phyloP scores from a whole-genome alignment of 306 rosid genomes.

The Vigna unguiculata region DNA sequence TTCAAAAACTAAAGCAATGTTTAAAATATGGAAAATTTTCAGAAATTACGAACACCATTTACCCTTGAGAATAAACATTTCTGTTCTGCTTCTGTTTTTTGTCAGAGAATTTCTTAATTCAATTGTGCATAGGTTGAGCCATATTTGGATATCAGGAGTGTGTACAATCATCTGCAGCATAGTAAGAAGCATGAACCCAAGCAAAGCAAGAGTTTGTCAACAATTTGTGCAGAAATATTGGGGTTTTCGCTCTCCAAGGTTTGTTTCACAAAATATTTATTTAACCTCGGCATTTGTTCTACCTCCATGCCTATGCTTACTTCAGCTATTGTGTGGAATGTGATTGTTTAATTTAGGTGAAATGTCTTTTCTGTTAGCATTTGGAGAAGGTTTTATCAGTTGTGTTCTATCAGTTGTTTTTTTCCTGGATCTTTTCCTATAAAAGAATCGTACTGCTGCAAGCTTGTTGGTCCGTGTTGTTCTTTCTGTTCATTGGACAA shows the following conservation, averaged over 20 bases:
- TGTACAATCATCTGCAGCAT: slow-evolving; percentile 69
- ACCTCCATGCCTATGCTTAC: slow-evolving; percentile 26
- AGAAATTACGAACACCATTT: background rate
- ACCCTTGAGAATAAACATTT: background rate
- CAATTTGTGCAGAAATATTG: slow-evolving; percentile 75
- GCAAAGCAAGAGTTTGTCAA: slow-evolving; percentile 77
- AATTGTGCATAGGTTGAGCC: slow-evolving; percentile 75
- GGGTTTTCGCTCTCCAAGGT: slow-evolving; percentile 87
- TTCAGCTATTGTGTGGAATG: slow-evolving; percentile 27
- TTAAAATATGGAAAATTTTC: slow-evolving; percentile 2
- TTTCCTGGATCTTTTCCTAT: background rate
- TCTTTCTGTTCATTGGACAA: slow-evolving; percentile 18
- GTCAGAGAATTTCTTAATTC: slow-evolving; percentile 25
- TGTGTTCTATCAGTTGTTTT: background rate
- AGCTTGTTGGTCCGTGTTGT: background rate
- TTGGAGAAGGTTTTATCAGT: slow-evolving; percentile 7
- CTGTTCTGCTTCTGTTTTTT: background rate
- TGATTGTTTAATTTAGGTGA: slow-evolving; percentile 3
- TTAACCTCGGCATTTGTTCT: slow-evolving; percentile 24
- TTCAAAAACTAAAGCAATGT: background rate
- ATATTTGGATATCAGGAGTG: slow-evolving; percentile 72
- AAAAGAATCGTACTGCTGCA: background rate
- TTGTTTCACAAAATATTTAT: slow-evolving; percentile 41
- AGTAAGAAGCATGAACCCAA: slow-evolving; percentile 58
- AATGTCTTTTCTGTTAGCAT: background rate